phyloP scores from a whole-genome alignment of 768 basidiomycete genomes.

The Lactifluus volemus region DNA sequence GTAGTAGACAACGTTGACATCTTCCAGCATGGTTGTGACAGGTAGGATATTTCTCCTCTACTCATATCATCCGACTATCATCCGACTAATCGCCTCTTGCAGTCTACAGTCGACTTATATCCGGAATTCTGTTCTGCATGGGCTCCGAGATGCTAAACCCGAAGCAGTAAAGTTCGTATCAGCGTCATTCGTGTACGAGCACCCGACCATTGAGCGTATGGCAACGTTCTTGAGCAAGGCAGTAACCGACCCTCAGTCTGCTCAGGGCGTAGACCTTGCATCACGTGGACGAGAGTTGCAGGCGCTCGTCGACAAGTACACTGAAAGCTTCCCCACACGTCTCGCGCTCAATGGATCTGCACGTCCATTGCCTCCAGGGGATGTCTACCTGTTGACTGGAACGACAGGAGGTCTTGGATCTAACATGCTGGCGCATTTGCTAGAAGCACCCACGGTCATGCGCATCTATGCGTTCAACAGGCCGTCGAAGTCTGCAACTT shows the following conservation, averaged over 20 bases:
- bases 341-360: not conserved
- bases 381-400: constrained; percentile 21
- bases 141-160: constrained; percentile 19
- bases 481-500: constrained; percentile 1
- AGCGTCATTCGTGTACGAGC: constrained; percentile 21
- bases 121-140: constrained; percentile 23
- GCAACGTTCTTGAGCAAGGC: constrained; percentile 11
- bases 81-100: not conserved
- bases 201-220: constrained; percentile 21
- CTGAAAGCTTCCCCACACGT: constrained; percentile 18
- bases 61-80: not conserved
- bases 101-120: constrained; percentile 25
- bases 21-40: constrained; percentile 35
- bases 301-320: constrained; percentile 20
- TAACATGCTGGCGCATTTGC: constrained; percentile 20
- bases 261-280: not conserved
- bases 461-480: constrained; percentile 24
- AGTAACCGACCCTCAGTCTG: not conserved
- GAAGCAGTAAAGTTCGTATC: constrained; percentile 15
- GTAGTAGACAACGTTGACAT: constrained; percentile 31
- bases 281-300: constrained; percentile 18
- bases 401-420: constrained; percentile 23
- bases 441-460: constrained; percentile 7
- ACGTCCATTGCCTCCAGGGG: not conserved
- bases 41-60: constrained; percentile 20